phyloP scores from a whole-genome alignment of 805 yeast genomes.

The Nakazawaea ambrosiae region DNA sequence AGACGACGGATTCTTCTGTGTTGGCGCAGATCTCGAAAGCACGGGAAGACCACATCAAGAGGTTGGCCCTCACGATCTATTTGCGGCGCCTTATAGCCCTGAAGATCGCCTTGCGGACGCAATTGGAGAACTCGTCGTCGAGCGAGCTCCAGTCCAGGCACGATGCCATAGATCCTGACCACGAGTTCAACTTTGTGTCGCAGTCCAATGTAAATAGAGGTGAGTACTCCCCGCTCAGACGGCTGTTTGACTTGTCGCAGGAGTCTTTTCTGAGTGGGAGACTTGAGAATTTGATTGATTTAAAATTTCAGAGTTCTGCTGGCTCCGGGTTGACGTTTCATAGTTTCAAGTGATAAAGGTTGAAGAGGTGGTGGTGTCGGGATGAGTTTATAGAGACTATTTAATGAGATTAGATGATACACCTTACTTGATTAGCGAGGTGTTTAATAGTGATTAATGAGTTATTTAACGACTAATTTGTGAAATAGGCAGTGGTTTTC shows the following conservation, averaged over 20 bases:
- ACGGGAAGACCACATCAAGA: slow-evolving; percentile 11
- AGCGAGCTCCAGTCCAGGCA: neutral
- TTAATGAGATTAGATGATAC: too few species aligned
- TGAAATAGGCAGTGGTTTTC: too few species aligned
- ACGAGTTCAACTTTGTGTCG: neutral
- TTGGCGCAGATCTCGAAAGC: slow-evolving; percentile 12
- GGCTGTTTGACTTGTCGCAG: neutral
- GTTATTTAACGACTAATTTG: too few species aligned
- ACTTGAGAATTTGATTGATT: slow-evolving; percentile 1
- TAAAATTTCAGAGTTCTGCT: slow-evolving; percentile 4
- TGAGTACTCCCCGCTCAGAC: neutral
- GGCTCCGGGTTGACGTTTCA: slow-evolving; percentile 4
- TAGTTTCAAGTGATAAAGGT: slow-evolving; percentile 3
- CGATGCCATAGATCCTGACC: neutral
- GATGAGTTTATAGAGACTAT: too few species aligned
- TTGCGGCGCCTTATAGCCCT: slow-evolving; percentile 24
- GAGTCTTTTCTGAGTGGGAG: neutral
- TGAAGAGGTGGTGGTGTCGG: too few species aligned
- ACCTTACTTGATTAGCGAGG: too few species aligned
- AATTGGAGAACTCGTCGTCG: slow-evolving; percentile 13
- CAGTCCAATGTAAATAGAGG: neutral
- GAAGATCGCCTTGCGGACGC: slow-evolving; percentile 19
- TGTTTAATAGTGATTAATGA: too few species aligned
- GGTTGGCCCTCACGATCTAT: slow-evolving; percentile 24
- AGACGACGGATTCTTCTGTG: slow-evolving; percentile 14